Conservation (phyloP, 164 flowering plant genomes). For the Piper longum region DNA sequence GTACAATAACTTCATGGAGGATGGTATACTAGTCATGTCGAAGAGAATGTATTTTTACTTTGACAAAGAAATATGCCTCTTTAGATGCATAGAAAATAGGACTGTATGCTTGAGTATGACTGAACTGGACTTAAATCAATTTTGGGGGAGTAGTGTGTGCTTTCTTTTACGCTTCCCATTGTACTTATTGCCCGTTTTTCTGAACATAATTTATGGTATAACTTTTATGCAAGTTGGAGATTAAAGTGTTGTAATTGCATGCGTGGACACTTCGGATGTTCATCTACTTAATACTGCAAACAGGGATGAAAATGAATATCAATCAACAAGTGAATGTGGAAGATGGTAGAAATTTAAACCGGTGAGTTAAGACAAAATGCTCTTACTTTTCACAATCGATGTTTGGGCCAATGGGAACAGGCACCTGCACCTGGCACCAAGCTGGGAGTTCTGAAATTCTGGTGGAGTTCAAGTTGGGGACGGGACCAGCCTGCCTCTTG, state of each 20-base stretch:
- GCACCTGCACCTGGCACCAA: conserved; percentile 3
- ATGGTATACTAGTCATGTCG: not conserved
- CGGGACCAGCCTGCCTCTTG: not conserved
- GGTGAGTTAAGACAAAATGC: not conserved
- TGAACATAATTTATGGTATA: no score
- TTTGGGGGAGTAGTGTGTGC: no score
- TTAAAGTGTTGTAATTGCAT: no score
- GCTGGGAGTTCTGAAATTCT: conserved; percentile 1
- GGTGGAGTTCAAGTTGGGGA: not conserved
- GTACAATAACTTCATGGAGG: conserved; percentile 6
- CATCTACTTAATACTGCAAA: no score
- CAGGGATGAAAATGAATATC: not conserved
- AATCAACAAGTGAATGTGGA: not conserved
- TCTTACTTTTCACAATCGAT: conserved; percentile 4
- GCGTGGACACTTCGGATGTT: no score
- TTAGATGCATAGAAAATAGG: no score
- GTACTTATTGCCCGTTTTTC: no score
- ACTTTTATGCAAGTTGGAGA: no score
- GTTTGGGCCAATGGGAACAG: not conserved
- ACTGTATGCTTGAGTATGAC: no score
- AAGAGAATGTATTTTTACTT: not conserved
- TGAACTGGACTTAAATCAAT: no score
- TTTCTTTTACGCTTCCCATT: not conserved
- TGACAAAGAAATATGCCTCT: not conserved
- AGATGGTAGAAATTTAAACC: not conserved